These are phyloP conservation scores for Cochlearia excelsa DNA, from an alignment of 345 rosid genomes.

Conservation along the genomic window DNA sequence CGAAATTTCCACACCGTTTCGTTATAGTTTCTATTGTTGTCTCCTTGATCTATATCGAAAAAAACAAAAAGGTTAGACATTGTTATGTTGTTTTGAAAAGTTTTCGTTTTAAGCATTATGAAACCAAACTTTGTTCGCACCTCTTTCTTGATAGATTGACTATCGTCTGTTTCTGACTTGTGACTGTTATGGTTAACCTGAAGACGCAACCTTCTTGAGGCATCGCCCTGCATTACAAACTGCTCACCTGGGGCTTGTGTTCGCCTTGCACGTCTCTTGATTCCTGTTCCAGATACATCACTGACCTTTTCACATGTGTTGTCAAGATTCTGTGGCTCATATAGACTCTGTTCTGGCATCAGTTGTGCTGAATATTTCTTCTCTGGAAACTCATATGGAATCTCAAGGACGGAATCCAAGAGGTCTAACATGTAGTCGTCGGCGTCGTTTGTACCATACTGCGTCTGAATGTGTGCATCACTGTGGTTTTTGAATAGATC, in stretches of 20 bases:
- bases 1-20: constrained; percentile 7
- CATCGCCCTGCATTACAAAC: constrained; percentile 48
- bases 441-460: constrained; percentile 32
- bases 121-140: constrained; percentile 39
- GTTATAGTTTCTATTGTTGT: neutral
- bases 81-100: neutral
- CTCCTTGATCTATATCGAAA: constrained; percentile 16
- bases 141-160: constrained; percentile 35
- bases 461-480: constrained; percentile 19
- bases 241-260: constrained; percentile 28
- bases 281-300: constrained; percentile 39
- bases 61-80: neutral
- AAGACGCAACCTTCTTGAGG: constrained; percentile 57
- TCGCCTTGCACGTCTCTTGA: constrained; percentile 47
- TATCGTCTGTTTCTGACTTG: constrained; percentile 20
- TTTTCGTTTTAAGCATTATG: constrained; percentile 1
- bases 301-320: constrained; percentile 15
- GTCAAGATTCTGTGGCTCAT: constrained; percentile 18
- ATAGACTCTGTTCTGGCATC: constrained; percentile 8
- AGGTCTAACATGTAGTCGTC: constrained; percentile 38
- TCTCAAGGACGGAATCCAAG: constrained; percentile 40
- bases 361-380: neutral
- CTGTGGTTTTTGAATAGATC: constrained; percentile 14
- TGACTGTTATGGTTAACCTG: constrained; percentile 39
- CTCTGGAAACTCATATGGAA: constrained; percentile 35